Base-by-base conservation (phyloP, 495 filamentous ascomycete species). In the Tuber borchii region DNA sequence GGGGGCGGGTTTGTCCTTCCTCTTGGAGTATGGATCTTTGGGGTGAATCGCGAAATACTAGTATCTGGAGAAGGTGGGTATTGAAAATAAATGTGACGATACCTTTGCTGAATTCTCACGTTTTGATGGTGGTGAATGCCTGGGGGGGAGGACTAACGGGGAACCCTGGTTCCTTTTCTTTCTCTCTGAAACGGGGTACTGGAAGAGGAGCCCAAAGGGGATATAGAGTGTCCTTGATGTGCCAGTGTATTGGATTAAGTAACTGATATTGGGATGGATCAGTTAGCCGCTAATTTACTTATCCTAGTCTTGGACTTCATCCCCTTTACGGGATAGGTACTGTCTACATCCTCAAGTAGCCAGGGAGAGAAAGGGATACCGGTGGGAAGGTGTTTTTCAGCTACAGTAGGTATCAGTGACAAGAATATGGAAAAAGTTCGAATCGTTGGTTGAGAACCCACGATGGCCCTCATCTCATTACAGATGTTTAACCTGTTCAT, bases 31-130 rank as follows among this genome's bases (percentile, higher is more conserved):
- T 65, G 56, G 51, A 61, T 61, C n/a, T 31, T 12, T 61, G 51
- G 56, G 56, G 26, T 17, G 56, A 65, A 65, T 65, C 26, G 56
- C 14, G 12, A 65, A 19, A 34, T 65, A 34, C 10, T 26, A 26
- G 26, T 65, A 34, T 34, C 34, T 34, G 26, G 56, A 12, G 3
- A 65, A 65, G 26, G 26, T 31, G 56, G 17, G 31, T 65, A 17
- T 17, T 65, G 31, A 34, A 65, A 65, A 65, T 65, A 65, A 65
- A 65, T 65, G 26, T 65, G 56, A 65, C 56, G 56, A 65, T 65
- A 65, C 26, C 14, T 14, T 65, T 65, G 56, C 12, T 34, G 16
- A 34, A 34, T 65, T 34, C 56, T 65, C 56, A 65, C 26, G 56
- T 65, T 65, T 61, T 34, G 2, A 65, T 65, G 56, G 56, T 34